Percentiles rank a stretch among this genome's conserved stretches.
Evolutionary conservation across 306 rosid genomes (phyloP).

Genomic region (Cajanus cajan): DNA sequence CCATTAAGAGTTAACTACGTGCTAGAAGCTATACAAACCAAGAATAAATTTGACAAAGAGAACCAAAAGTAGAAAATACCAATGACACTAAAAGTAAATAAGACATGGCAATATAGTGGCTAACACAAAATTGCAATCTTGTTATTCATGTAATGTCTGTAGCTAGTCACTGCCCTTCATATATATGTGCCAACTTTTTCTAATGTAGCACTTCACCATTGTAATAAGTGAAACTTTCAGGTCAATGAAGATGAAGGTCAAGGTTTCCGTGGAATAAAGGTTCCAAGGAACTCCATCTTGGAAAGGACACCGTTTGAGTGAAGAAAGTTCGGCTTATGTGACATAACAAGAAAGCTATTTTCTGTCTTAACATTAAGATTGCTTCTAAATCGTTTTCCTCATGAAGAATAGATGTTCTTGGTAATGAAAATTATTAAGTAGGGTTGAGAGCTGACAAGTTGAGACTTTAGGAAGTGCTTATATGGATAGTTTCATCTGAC

Average conservation of each 20-base stretch:
- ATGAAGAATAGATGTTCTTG: constrained; percentile 43
- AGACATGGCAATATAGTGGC: constrained; percentile 18
- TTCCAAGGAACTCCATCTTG: constrained; percentile 43
- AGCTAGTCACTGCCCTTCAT: not conserved
- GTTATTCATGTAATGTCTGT: not conserved
- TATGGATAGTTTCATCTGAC: constrained; percentile 19
- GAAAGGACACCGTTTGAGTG: constrained; percentile 49
- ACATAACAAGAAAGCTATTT: constrained; percentile 32
- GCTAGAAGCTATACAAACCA: not conserved
- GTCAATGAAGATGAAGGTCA: constrained; percentile 52
- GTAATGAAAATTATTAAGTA: constrained; percentile 48
- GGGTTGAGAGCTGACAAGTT: constrained; percentile 26
- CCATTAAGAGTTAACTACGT: not conserved
- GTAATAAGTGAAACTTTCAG: constrained; percentile 41
- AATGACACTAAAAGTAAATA: constrained; percentile 1
- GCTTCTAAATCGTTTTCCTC: constrained; percentile 34
- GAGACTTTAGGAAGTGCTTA: constrained; percentile 34
- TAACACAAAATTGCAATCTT: not conserved
- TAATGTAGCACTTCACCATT: constrained; percentile 25
- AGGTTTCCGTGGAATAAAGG: constrained; percentile 47
- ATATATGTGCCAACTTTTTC: not conserved
- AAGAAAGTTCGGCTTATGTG: constrained; percentile 16
- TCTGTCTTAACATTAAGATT: constrained; percentile 29
- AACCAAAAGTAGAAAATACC: not conserved
- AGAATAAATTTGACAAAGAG: not conserved